A percentile compares a stretch with the other conserved stretches of the same genome.
Conservation (phyloP, 2,329 filamentous ascomycete genomes). For the Fusarium sp. region DNA sequence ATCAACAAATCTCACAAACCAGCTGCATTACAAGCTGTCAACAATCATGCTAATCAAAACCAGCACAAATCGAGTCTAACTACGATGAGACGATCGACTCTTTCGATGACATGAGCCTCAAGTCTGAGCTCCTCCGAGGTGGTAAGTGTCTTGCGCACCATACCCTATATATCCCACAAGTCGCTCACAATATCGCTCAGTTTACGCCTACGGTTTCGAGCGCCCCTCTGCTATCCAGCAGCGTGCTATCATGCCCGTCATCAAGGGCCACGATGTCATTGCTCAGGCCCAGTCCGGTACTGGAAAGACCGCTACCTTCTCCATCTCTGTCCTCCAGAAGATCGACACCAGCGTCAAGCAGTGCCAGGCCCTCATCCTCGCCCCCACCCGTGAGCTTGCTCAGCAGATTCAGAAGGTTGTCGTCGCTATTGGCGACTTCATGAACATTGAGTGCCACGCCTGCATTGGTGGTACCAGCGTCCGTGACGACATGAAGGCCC, state of each 20-base stretch:
- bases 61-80: conserved; percentile 99
- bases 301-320: conserved; percentile 99
- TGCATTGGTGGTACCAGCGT: conserved; percentile 99
- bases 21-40: conserved; percentile 1
- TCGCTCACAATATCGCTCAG: conserved; percentile 53
- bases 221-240: conserved; percentile 99
- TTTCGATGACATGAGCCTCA: conserved; percentile 98
- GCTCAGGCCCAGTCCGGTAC: conserved; percentile 99
- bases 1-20: not conserved
- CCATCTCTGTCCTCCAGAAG: conserved; percentile 98
- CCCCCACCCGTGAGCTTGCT: conserved; percentile 96
- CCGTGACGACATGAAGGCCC: conserved; percentile 98
- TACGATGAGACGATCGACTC: conserved; percentile 99
- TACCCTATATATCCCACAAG: conserved; percentile 35
- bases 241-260: conserved; percentile 99
- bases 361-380: conserved; percentile 97
- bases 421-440: conserved; percentile 98
- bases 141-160: conserved; percentile 59
- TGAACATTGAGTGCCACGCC: conserved; percentile 98
- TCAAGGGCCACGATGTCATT: conserved; percentile 99
- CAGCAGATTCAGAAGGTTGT: conserved; percentile 99
- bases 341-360: conserved; percentile 94
- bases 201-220: conserved; percentile 99
- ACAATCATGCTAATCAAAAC: conserved; percentile 46
- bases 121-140: conserved; percentile 96